Evolutionary conservation across 2,329 filamentous ascomycete genomes (phyloP).

Genomic region (Aspergillus terreus): DNA sequence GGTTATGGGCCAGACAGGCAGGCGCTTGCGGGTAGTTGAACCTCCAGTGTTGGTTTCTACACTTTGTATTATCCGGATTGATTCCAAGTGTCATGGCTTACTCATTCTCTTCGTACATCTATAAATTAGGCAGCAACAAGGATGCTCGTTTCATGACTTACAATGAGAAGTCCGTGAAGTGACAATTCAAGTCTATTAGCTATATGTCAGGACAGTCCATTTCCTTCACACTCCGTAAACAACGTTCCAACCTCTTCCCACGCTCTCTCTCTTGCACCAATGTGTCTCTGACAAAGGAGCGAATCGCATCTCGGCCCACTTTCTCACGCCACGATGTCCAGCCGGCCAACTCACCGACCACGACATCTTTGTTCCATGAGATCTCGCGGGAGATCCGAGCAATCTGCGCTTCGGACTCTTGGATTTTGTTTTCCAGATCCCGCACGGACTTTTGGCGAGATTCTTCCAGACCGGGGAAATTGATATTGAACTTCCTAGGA

Average conservation of each 20-base stretch:
- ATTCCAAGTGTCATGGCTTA: no score
- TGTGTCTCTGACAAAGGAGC: constrained; percentile 72
- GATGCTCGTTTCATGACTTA: neutral
- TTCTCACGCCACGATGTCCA: constrained; percentile 89
- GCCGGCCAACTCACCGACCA: constrained; percentile 83
- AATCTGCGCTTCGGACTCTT: constrained; percentile 66
- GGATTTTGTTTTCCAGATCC: constrained; percentile 77
- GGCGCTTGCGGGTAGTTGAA: no score
- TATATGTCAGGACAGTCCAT: constrained; percentile 17
- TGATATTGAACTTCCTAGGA: constrained; percentile 45
- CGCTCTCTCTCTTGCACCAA: constrained; percentile 75
- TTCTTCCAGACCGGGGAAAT: constrained; percentile 66
- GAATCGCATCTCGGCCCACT: constrained; percentile 70
- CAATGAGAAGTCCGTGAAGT: neutral
- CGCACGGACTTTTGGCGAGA: constrained; percentile 76
- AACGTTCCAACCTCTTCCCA: constrained; percentile 75
- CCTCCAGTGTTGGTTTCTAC: no score
- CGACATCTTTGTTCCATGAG: constrained; percentile 87
- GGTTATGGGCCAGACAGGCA: no score
- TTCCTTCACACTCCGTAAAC: constrained; percentile 60
- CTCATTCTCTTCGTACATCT: no score
- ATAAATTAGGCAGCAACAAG: neutral
- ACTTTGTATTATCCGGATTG: no score
- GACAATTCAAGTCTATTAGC: constrained; percentile 9
- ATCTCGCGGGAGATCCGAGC: constrained; percentile 75